A percentile compares a stretch with the other conserved stretches of the same genome.
phyloP scores from a whole-genome alignment of 768 basidiomycete species.

The Tylopilus felleus region DNA sequence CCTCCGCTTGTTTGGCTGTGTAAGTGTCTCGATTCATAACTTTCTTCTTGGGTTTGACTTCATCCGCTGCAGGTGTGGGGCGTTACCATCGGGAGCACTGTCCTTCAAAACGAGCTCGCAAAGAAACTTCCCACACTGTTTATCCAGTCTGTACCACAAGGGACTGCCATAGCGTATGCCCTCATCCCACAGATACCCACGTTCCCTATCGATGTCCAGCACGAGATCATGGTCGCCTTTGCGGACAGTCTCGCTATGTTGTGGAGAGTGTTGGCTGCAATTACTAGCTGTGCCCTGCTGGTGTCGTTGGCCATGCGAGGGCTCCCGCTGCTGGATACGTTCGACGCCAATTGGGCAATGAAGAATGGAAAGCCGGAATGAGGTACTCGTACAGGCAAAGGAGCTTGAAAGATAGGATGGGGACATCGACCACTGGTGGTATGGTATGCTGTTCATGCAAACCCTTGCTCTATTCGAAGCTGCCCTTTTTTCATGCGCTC shows the following conservation, averaged over 20 bases:
- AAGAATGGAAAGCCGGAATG: background rate
- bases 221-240: background rate
- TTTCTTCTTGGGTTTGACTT: background rate
- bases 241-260: background rate
- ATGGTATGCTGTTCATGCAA: background rate
- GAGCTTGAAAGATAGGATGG: background rate
- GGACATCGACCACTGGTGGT: background rate
- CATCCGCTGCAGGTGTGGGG: background rate
- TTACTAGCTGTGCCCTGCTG: background rate
- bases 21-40: constrained; percentile 8
- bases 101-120: background rate
- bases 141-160: background rate
- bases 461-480: too few species aligned
- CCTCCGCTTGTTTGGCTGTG: constrained; percentile 26
- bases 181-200: background rate
- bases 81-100: background rate
- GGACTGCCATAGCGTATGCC: background rate
- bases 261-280: background rate
- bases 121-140: background rate
- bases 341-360: background rate
- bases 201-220: background rate
- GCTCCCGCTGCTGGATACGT: background rate
- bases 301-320: background rate
- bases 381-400: background rate
- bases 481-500: too few species aligned